phyloP scores from a whole-genome alignment of 2,329 filamentous ascomycete genomes.

The Alternaria dauci region DNA sequence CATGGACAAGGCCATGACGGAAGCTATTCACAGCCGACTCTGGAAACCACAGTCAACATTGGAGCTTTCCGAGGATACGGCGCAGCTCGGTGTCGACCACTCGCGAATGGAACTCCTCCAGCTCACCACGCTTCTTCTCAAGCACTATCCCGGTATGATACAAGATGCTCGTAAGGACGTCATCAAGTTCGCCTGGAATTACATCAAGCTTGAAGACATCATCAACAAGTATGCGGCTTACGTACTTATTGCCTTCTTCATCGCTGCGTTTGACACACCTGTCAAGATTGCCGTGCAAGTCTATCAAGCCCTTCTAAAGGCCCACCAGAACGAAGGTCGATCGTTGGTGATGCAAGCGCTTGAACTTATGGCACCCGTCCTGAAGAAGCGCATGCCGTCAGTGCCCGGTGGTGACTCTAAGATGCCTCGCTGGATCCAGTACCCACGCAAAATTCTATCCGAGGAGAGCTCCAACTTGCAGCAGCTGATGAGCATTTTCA shows the following conservation, averaged over 20 bases:
- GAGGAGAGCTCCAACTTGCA: conserved; percentile 96
- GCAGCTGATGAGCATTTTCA: conserved; percentile 96
- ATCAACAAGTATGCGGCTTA: conserved; percentile 99
- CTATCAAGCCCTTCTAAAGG: conserved; percentile 87
- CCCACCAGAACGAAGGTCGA: conserved; percentile 93
- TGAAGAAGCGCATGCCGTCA: conserved; percentile 76
- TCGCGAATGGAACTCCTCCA: conserved; percentile 96
- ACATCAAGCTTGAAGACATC: conserved; percentile 93
- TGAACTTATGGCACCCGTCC: conserved; percentile 91
- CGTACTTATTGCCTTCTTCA: conserved; percentile 96
- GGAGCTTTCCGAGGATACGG: conserved; percentile 82
- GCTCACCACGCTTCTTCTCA: conserved; percentile 91
- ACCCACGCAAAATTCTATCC: conserved; percentile 86
- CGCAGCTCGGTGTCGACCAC: conserved; percentile 89
- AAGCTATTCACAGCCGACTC: conserved; percentile 88
- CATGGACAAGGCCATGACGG: conserved; percentile 86
- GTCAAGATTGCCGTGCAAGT: conserved; percentile 96
- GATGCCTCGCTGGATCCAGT: conserved; percentile 84
- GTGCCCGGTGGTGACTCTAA: conserved; percentile 71
- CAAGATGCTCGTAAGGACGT: conserved; percentile 96
- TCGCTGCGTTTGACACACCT: conserved; percentile 94
- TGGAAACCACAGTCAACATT: conserved; percentile 86
- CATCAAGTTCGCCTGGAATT: conserved; percentile 99
- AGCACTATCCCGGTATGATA: conserved; percentile 87
- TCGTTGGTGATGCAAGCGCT: conserved; percentile 92